Conservation (phyloP, 2,329 filamentous ascomycete species). For the Mycosphaerella sp. region DNA sequence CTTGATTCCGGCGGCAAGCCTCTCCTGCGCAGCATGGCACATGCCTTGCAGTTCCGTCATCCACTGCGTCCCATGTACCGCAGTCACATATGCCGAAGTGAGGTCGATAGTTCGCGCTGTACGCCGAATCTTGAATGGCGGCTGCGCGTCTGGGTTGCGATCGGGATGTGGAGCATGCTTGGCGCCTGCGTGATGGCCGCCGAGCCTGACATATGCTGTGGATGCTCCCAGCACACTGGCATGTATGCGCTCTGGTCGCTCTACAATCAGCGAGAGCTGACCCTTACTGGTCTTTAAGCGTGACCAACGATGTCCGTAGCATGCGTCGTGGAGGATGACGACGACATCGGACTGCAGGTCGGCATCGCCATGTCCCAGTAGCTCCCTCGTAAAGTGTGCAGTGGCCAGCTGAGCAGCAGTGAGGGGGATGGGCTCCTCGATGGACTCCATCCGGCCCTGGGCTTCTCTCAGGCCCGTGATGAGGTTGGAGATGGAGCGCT, state of each 20-base stretch:
- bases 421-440: constrained; percentile 29
- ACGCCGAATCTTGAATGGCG: constrained; percentile 76
- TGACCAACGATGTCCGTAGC: constrained; percentile 89
- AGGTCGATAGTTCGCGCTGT: constrained; percentile 66
- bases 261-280: constrained; percentile 74
- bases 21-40: constrained; percentile 73
- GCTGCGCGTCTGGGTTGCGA: constrained; percentile 48
- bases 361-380: constrained; percentile 54
- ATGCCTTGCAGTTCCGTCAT: constrained; percentile 85
- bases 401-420: constrained; percentile 29
- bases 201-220: constrained; percentile 83
- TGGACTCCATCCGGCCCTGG: constrained; percentile 31
- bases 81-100: constrained; percentile 69
- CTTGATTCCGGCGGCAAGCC: constrained; percentile 67
- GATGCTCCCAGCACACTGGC: constrained; percentile 77
- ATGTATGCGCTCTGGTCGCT: constrained; percentile 83
- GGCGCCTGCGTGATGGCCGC: constrained; percentile 68
- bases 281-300: constrained; percentile 69
- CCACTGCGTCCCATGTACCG: constrained; percentile 86
- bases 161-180: constrained; percentile 60
- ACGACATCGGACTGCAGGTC: constrained; percentile 53
- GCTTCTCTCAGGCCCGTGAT: constrained; percentile 31
- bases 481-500: constrained; percentile 32
- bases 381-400: constrained; percentile 62
- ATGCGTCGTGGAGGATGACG: constrained; percentile 85